phyloP scores from a whole-genome alignment of 176 grass and related monocot genomes.

The barley (Hordeum vulgare) region DNA sequence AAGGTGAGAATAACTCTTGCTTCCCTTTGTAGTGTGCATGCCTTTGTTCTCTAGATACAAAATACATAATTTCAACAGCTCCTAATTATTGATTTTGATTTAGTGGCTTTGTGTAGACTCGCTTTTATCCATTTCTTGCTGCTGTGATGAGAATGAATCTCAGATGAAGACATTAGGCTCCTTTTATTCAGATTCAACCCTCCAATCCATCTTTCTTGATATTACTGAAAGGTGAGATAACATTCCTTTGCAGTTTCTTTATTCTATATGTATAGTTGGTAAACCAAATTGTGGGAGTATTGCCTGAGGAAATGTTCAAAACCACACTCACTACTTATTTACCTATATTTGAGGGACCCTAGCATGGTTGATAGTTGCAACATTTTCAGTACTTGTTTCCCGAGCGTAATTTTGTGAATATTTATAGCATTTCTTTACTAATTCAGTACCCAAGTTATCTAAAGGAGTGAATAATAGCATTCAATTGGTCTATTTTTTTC shows the following conservation, averaged over 20 bases:
- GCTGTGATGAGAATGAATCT: slow-evolving; percentile 20
- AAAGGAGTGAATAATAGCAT: background rate
- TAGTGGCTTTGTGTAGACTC: slow-evolving; percentile 91
- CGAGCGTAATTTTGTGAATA: background rate
- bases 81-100: slow-evolving; percentile 43
- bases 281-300: background rate
- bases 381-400: slow-evolving; percentile 1
- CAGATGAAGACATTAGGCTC: slow-evolving; percentile 11
- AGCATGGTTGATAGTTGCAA: background rate
- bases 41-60: background rate
- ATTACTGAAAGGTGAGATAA: slow-evolving; percentile 64
- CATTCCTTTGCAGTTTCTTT: background rate
- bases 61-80: background rate
- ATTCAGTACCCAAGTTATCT: background rate
- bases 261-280: background rate
- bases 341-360: background rate
- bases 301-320: background rate
- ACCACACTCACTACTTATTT: background rate
- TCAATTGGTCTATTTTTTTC: background rate
- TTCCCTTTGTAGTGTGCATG: background rate
- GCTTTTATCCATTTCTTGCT: slow-evolving; percentile 53
- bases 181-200: slow-evolving; percentile 66
- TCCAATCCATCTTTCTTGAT: slow-evolving; percentile 65
- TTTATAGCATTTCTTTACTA: slow-evolving; percentile 2
- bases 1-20: slow-evolving; percentile 43